Percentiles rank a stretch among this genome's conserved stretches.
Conservation (phyloP, 257 asterid genomes). For the Gynochthodes officinalis region DNA sequence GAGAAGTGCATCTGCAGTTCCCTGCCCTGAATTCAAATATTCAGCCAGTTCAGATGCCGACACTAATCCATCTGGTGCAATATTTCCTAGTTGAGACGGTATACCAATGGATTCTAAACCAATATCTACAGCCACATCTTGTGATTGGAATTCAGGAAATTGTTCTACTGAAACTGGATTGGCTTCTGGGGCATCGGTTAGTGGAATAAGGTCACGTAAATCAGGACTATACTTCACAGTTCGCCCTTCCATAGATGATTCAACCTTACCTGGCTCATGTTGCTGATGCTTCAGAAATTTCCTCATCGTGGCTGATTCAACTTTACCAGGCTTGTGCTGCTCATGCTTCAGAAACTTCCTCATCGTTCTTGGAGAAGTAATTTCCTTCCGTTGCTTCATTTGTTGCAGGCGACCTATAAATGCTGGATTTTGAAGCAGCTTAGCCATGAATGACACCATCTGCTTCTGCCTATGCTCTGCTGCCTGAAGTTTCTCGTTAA, state of each 20-base stretch:
- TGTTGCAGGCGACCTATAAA: constrained; percentile 42
- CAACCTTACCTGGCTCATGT: constrained; percentile 26
- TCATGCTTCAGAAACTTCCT: constrained; percentile 54
- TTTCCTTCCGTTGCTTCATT: constrained; percentile 38
- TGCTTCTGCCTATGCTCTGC: constrained; percentile 82
- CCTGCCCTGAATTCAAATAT: constrained; percentile 18
- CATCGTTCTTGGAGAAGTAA: constrained; percentile 44
- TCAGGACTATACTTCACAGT: constrained; percentile 26
- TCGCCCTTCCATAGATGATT: constrained; percentile 31
- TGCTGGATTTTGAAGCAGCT: constrained; percentile 57
- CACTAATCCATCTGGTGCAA: constrained; percentile 26
- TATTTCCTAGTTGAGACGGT: constrained; percentile 30
- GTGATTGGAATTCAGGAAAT: constrained; percentile 21
- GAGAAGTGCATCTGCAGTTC: constrained; percentile 11
- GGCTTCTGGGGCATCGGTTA: constrained; percentile 12
- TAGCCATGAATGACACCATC: constrained; percentile 79
- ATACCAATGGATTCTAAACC: constrained; percentile 20
- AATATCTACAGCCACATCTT: constrained; percentile 26
- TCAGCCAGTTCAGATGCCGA: constrained; percentile 28
- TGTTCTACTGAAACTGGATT: constrained; percentile 28
- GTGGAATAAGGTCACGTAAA: constrained; percentile 14
- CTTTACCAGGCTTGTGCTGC: constrained; percentile 22
- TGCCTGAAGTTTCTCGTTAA: constrained; percentile 62
- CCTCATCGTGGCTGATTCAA: too few relatives aligned
- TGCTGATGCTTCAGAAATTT: constrained; percentile 32